These are phyloP conservation scores for Tetrapisispora iriomotensis DNA, from an alignment of 805 yeast species.

Conservation along the genomic window DNA sequence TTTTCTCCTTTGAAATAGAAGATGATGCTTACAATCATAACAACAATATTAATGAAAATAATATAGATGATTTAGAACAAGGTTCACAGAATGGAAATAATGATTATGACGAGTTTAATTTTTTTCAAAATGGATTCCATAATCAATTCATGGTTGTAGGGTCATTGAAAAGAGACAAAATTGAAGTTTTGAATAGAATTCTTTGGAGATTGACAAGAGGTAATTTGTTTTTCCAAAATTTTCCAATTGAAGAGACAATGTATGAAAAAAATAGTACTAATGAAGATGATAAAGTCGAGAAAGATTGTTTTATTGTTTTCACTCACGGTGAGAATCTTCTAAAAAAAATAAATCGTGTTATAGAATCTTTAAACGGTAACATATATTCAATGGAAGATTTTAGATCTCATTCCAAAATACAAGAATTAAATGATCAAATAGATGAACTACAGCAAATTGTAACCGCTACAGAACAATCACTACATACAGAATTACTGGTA, in stretches of 20 bases:
- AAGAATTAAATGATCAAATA: conserved; percentile 38
- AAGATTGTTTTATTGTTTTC: conserved; percentile 78
- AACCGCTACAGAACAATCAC: conserved; percentile 55
- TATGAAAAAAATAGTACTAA: conserved; percentile 33
- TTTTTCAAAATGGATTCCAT: conserved; percentile 32
- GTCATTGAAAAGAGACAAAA: conserved; percentile 63
- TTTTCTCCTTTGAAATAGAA: conserved; percentile 17
- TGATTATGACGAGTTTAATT: conserved; percentile 27
- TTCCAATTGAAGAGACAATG: conserved; percentile 60
- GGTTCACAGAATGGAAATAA: not conserved
- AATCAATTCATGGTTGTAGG: conserved; percentile 45
- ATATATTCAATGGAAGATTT: conserved; percentile 37
- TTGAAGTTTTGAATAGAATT: conserved; percentile 66
- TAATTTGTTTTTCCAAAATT: conserved; percentile 67
- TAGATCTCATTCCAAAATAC: conserved; percentile 30
- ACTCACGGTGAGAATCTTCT: conserved; percentile 79
- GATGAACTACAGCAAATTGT: conserved; percentile 51
- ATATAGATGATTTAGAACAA: not conserved
- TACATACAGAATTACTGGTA: conserved; percentile 67
- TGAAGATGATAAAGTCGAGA: conserved; percentile 44
- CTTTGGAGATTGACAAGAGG: conserved; percentile 92
- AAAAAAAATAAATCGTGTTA: conserved; percentile 65
- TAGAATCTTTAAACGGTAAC: conserved; percentile 83
- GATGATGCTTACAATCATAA: conserved; percentile 6
- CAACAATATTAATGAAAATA: conserved; percentile 3